These are phyloP conservation scores for Cerrena zonata DNA, from an alignment of 1,284 basidiomycete species.

Conservation along the genomic window DNA sequence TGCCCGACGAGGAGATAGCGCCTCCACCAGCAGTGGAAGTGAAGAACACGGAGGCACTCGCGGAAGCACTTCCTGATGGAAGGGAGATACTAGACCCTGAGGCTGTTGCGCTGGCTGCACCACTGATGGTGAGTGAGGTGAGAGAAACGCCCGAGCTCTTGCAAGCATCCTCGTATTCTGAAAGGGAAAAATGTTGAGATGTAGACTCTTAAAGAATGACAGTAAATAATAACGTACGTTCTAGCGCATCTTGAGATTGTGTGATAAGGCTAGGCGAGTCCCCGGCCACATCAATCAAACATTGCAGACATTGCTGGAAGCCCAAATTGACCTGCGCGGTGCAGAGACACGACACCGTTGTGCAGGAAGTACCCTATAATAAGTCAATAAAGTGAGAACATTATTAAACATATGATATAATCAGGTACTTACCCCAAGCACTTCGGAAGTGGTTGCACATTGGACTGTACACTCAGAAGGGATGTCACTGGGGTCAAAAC, in stretches of 20 bases:
- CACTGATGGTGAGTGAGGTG: constrained; percentile 5
- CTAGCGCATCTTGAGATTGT: neutral
- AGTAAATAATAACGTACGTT: neutral
- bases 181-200: neutral
- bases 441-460: neutral
- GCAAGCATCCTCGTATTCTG: constrained; percentile 9
- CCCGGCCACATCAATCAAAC: neutral
- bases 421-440: neutral
- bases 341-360: neutral
- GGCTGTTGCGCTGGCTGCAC: neutral
- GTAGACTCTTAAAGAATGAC: neutral
- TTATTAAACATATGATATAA: neutral
- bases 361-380: neutral
- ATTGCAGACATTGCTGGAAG: neutral
- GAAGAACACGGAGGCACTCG: constrained; percentile 1
- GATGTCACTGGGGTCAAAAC: neutral
- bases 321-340: neutral
- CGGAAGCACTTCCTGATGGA: neutral
- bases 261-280: neutral
- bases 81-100: neutral
- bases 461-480: constrained; percentile 2
- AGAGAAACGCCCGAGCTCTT: constrained; percentile 7
- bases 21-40: constrained; percentile 1
- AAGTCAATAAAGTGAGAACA: neutral
- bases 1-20: neutral